These are phyloP conservation scores for Beauveria caledonica DNA, from an alignment of 2,329 filamentous ascomycete species.

Conservation along the genomic window DNA sequence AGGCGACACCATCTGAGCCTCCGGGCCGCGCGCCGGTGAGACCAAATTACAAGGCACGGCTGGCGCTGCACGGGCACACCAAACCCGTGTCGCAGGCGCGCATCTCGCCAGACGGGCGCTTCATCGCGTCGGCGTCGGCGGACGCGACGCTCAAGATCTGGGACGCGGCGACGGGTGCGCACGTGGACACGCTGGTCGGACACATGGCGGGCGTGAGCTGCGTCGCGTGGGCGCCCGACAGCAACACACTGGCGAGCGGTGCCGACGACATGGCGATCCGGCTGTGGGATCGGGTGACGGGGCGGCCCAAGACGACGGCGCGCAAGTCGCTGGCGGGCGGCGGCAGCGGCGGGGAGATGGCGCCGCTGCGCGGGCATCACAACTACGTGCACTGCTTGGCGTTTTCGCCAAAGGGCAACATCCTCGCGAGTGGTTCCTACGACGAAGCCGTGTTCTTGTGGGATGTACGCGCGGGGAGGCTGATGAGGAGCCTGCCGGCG, in stretches of 20 bases:
- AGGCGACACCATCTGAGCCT: constrained; percentile 23
- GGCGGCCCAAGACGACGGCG: constrained; percentile 42
- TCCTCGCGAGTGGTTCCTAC: constrained; percentile 89
- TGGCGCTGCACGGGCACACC: constrained; percentile 69
- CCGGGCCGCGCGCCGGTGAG: constrained; percentile 37
- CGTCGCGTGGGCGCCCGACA: constrained; percentile 90
- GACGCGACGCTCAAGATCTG: constrained; percentile 90
- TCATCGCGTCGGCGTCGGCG: constrained; percentile 84
- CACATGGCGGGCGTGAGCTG: constrained; percentile 90
- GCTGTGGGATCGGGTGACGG: constrained; percentile 72
- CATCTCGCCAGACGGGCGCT: constrained; percentile 83
- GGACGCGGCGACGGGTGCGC: constrained; percentile 67
- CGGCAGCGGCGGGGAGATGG: constrained; percentile 35
- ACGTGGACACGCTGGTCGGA: constrained; percentile 83
- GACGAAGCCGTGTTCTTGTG: constrained; percentile 96
- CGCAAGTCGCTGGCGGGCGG: constrained; percentile 36
- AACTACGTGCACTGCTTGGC: constrained; percentile 93
- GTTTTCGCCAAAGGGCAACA: constrained; percentile 97
- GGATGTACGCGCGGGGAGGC: constrained; percentile 80
- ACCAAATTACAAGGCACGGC: constrained; percentile 60
- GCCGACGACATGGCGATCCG: constrained; percentile 95
- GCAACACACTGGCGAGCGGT: constrained; percentile 76
- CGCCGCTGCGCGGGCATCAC: constrained; percentile 74
- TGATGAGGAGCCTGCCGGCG: constrained; percentile 87
- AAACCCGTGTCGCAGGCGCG: constrained; percentile 75